Conservation (phyloP, 495 filamentous ascomycete species). For the Penicillium flavigenum region DNA sequence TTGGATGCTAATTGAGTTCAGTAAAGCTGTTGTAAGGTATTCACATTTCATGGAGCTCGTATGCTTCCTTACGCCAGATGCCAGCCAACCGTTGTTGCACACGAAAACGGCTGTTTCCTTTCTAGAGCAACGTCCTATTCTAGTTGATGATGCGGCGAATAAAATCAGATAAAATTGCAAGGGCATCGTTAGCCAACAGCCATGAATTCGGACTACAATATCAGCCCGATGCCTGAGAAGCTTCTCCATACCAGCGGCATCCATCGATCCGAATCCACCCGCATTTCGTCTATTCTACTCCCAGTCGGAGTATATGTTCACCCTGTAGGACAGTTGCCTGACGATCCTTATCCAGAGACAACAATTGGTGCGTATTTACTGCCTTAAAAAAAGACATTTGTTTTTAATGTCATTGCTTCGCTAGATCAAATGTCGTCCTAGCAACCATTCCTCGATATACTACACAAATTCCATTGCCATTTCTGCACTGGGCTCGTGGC, state of each 20-base stretch:
- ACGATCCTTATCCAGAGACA: not conserved
- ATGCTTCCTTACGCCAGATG: not conserved
- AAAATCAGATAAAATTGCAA: not conserved
- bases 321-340: not conserved
- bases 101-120: not conserved
- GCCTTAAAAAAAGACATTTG: not conserved
- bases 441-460: not conserved
- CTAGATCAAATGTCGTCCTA: not conserved
- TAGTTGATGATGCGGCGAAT: not conserved
- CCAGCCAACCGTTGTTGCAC: not conserved
- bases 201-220: not conserved
- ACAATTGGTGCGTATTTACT: not conserved
- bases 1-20: not conserved
- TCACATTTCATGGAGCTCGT: conserved; percentile 4
- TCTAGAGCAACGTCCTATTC: not conserved
- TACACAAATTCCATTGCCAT: not conserved
- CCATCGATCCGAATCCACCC: not conserved
- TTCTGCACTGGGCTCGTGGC: not conserved
- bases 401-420: not conserved
- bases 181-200: not conserved
- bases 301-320: not conserved
- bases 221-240: not conserved
- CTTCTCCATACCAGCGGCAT: not conserved
- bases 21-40: conserved; percentile 14
- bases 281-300: not conserved